These are phyloP conservation scores for Chaetomiaceae sp. DNA, from an alignment of 2,329 filamentous ascomycete genomes.

Conservation along the genomic window DNA sequence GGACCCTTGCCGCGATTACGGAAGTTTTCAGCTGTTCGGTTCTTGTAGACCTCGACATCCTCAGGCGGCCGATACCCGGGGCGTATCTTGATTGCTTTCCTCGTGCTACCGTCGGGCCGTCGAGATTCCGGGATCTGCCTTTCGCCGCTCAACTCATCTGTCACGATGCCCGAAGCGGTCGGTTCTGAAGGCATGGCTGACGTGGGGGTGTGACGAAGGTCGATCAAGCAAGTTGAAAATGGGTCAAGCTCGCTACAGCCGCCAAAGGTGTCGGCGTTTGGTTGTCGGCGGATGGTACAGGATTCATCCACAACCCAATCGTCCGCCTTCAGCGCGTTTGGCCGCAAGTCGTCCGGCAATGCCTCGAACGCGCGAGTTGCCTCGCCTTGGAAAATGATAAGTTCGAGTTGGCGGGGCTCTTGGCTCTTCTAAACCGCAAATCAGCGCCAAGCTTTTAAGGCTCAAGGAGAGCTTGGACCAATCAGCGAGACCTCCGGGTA, in stretches of 20 bases:
- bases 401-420: slow-evolving; percentile 17
- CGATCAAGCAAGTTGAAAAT: not conserved
- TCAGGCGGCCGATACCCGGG: slow-evolving; percentile 92
- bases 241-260: not conserved
- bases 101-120: slow-evolving; percentile 82
- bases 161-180: slow-evolving; percentile 69
- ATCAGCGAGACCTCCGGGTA: slow-evolving; percentile 30
- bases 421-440: slow-evolving; percentile 3
- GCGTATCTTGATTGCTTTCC: slow-evolving; percentile 89
- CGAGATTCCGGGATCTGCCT: slow-evolving; percentile 85
- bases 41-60: slow-evolving; percentile 95
- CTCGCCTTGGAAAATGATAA: not conserved
- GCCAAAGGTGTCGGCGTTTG: not conserved
- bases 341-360: not conserved
- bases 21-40: slow-evolving; percentile 79
- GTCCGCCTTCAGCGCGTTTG: not conserved
- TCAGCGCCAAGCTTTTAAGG: slow-evolving; percentile 9
- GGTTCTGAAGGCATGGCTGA: slow-evolving; percentile 45
- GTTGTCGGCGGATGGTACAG: not conserved
- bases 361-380: not conserved
- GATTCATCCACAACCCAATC: not conserved
- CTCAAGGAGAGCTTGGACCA: slow-evolving; percentile 32
- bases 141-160: slow-evolving; percentile 69
- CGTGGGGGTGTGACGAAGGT: not conserved
- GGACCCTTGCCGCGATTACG: slow-evolving; percentile 67